phyloP scores from a whole-genome alignment of 495 filamentous ascomycete species.

The Aspergillus homomorphus region DNA sequence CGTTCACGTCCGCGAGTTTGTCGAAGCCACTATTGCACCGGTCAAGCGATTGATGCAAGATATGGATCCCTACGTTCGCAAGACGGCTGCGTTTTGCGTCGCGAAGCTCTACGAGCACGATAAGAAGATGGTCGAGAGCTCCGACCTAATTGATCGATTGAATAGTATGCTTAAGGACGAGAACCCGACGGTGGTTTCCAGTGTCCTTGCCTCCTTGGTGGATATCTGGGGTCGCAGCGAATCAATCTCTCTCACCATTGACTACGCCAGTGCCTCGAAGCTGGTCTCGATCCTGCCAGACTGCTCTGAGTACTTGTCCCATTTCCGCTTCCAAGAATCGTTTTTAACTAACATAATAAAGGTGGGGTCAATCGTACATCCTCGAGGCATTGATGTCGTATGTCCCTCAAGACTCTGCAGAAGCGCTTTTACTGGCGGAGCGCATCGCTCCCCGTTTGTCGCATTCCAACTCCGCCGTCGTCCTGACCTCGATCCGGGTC shows the following conservation, averaged over 20 bases:
- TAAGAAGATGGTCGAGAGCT: constrained; percentile 79
- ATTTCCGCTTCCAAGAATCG: neutral
- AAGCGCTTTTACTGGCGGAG: constrained; percentile 87
- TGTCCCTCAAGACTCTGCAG: constrained; percentile 84
- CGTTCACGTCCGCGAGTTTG: constrained; percentile 94
- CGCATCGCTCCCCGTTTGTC: constrained; percentile 90
- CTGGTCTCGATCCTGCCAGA: constrained; percentile 95
- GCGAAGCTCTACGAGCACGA: constrained; percentile 98
- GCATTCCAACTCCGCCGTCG: constrained; percentile 94
- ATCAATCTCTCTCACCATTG: constrained; percentile 95
- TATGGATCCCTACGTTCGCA: constrained; percentile 91
- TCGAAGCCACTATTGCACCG: constrained; percentile 82
- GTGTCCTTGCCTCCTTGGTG: constrained; percentile 85
- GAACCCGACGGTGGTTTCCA: constrained; percentile 95
- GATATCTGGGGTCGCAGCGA: constrained; percentile 99
- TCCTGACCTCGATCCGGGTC: constrained; percentile 91
- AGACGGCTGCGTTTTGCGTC: constrained; percentile 94
- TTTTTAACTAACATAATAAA: constrained; percentile 39
- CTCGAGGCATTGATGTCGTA: constrained; percentile 98
- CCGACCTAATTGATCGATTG: constrained; percentile 87
- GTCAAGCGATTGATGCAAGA: constrained; percentile 83
- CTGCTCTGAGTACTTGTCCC: constrained; percentile 80
- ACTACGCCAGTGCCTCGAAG: constrained; percentile 95
- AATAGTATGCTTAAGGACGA: constrained; percentile 90
- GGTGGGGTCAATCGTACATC: constrained; percentile 99